Percentiles rank a stretch among this genome's conserved stretches.
Conservation (phyloP, 805 yeast genomes). For the Sugiyamaella chiloensis region DNA sequence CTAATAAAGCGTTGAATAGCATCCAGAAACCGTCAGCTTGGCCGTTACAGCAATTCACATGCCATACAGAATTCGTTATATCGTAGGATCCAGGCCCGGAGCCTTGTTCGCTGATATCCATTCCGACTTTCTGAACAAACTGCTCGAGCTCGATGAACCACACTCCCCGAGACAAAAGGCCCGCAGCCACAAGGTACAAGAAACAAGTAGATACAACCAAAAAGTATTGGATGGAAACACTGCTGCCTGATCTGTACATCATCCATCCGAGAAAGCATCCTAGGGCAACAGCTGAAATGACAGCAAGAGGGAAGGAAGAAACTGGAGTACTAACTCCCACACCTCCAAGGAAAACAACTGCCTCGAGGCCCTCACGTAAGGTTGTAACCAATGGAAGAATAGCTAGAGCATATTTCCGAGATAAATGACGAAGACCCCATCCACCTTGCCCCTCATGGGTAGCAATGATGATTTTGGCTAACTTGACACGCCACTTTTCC, state of each 20-base stretch:
- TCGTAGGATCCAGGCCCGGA: conserved; percentile 94
- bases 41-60: conserved; percentile 91
- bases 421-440: conserved; percentile 21
- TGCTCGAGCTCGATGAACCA: conserved; percentile 85
- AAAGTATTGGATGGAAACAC: conserved; percentile 71
- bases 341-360: conserved; percentile 89
- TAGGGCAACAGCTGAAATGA: conserved; percentile 51
- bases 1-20: conserved; percentile 82
- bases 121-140: conserved; percentile 74
- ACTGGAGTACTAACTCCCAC: conserved; percentile 72
- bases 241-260: conserved; percentile 76
- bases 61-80: conserved; percentile 78
- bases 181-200: conserved; percentile 81
- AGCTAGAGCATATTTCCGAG: conserved; percentile 62
- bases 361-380: conserved; percentile 85
- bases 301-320: conserved; percentile 62
- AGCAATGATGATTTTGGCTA: conserved; percentile 41
- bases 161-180: conserved; percentile 78
- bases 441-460: conserved; percentile 24
- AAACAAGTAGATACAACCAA: conserved; percentile 74
- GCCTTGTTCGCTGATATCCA: conserved; percentile 84
- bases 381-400: conserved; percentile 82
- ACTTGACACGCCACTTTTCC: conserved; percentile 71
- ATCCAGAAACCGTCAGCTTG: conserved; percentile 92
- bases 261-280: conserved; percentile 64